phyloP scores from a whole-genome alignment of 108 stramenopile species.

The Cyclotella distinguenda region DNA sequence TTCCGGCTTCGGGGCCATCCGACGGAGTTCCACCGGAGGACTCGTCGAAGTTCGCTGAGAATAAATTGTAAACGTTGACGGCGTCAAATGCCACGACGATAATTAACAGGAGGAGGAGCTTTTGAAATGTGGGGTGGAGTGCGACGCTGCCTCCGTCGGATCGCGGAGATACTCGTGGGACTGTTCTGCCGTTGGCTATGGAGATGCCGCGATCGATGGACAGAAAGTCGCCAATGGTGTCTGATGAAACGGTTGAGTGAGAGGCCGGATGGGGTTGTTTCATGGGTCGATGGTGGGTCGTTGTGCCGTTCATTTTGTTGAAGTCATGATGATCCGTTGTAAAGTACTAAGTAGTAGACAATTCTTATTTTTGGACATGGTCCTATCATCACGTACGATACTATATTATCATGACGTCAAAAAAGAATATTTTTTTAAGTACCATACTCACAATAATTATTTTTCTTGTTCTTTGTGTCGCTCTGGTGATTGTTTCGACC shows the following conservation, averaged over 20 bases:
- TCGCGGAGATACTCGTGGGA: neutral
- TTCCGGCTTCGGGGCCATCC: slow-evolving; percentile 39
- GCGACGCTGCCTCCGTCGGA: neutral
- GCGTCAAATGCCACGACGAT: slow-evolving; percentile 17
- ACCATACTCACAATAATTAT: too few species aligned
- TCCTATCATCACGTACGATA: too few species aligned
- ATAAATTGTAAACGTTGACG: slow-evolving; percentile 14
- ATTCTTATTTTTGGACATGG: too few species aligned
- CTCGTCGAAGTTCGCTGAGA: neutral
- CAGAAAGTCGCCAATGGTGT: slow-evolving; percentile 5
- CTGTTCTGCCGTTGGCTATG: neutral
- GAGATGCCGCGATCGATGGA: neutral
- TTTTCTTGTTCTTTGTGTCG: too few species aligned
- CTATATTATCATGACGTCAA: too few species aligned
- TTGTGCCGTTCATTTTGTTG: slow-evolving; percentile 4
- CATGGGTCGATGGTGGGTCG: neutral
- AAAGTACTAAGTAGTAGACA: too few species aligned
- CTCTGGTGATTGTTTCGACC: too few species aligned
- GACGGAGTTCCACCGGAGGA: neutral
- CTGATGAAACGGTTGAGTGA: too few species aligned
- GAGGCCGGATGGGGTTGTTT: neutral
- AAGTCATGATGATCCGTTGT: too few species aligned
- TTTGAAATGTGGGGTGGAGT: slow-evolving; percentile 3
- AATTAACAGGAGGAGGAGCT: slow-evolving; percentile 6
- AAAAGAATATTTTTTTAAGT: too few species aligned